A percentile compares a stretch with the other conserved stretches of the same genome.
phyloP scores from a whole-genome alignment of 1,139 yeast species.

The Sugiyamaella novakii region DNA sequence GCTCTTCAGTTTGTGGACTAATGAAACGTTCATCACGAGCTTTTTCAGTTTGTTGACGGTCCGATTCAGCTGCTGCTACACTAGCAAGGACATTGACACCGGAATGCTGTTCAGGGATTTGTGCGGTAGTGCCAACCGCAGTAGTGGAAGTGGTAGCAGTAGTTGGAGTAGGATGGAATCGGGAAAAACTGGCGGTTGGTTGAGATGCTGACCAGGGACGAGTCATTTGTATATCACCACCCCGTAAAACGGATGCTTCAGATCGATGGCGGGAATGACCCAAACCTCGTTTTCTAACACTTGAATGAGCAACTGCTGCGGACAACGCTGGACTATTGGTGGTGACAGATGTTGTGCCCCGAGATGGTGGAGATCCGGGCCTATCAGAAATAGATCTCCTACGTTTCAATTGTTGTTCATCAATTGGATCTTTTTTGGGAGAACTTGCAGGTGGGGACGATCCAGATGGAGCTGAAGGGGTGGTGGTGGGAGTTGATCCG shows the following conservation, averaged over 20 bases:
- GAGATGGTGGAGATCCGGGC: constrained; percentile 25
- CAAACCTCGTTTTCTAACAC: constrained; percentile 30
- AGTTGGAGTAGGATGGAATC: constrained; percentile 16
- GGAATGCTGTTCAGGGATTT: constrained; percentile 21
- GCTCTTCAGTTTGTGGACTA: constrained; percentile 21
- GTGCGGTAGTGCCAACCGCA: background rate
- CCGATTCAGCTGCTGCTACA: constrained; percentile 29
- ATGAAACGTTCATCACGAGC: constrained; percentile 6
- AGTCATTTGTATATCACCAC: constrained; percentile 10
- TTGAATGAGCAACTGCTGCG: constrained; percentile 30
- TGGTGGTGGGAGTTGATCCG: background rate
- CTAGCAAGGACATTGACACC: constrained; percentile 31
- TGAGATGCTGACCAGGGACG: constrained; percentile 18
- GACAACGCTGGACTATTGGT: constrained; percentile 23
- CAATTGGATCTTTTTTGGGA: constrained; percentile 23
- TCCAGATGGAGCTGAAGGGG: background rate
- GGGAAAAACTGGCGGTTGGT: constrained; percentile 14
- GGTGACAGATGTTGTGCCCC: constrained; percentile 7
- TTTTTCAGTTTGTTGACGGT: constrained; percentile 18
- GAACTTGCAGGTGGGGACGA: background rate
- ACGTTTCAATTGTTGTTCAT: constrained; percentile 26
- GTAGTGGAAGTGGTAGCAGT: constrained; percentile 6
- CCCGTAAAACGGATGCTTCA: constrained; percentile 32
- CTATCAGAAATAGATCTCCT: constrained; percentile 29
- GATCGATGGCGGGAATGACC: constrained; percentile 41